Evolutionary conservation across 2,329 filamentous ascomycete species (phyloP).

Genomic region (Talaromyces sp.): DNA sequence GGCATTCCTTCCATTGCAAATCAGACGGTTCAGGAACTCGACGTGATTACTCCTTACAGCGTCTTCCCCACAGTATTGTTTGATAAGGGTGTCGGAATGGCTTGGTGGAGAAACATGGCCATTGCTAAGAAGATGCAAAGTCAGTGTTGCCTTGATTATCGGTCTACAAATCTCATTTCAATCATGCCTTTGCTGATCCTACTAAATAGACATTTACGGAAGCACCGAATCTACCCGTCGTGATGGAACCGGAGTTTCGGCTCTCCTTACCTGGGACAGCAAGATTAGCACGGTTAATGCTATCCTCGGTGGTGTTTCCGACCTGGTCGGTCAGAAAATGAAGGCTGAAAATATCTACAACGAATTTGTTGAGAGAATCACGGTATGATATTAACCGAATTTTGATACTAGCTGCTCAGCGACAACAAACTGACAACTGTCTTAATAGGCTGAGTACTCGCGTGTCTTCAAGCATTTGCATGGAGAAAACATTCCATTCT

Average conservation of each 20-base stretch:
- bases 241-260: conserved; percentile 40
- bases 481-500: background rate
- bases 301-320: conserved; percentile 38
- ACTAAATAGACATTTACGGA: conserved; percentile 31
- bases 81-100: conserved; percentile 39
- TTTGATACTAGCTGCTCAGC: background rate
- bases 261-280: conserved; percentile 46
- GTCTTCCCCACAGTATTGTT: conserved; percentile 41
- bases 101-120: conserved; percentile 46
- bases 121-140: conserved; percentile 46
- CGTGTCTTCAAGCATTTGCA: background rate
- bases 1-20: conserved; percentile 43
- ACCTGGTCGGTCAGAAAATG: conserved; percentile 41
- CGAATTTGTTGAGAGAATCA: conserved; percentile 27
- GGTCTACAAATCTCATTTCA: background rate
- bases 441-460: background rate
- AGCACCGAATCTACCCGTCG: conserved; percentile 43
- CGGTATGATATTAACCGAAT: background rate
- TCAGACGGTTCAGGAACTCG: conserved; percentile 41
- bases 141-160: conserved; percentile 18
- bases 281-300: conserved; percentile 44
- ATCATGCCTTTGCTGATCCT: background rate
- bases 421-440: background rate
- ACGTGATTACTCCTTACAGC: conserved; percentile 44
- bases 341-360: conserved; percentile 38